These are phyloP conservation scores for Fomitopsis pulvina DNA, from an alignment of 768 basidiomycete species.

Conservation along the genomic window DNA sequence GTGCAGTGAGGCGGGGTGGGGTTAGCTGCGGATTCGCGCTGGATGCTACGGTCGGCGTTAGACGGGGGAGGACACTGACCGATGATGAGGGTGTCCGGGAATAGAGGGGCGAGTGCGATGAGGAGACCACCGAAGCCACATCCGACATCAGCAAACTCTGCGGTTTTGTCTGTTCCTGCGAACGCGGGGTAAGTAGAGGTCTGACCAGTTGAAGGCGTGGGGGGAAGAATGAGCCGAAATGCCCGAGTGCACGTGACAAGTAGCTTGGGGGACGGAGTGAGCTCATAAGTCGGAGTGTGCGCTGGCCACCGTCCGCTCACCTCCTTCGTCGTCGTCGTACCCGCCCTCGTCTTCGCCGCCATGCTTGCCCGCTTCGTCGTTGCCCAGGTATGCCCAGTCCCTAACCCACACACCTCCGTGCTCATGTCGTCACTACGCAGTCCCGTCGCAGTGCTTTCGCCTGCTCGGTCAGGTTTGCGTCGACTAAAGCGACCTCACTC, in stretches of 20 bases:
- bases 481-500: slow-evolving; percentile 71
- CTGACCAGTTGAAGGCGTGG: slow-evolving; percentile 68
- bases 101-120: slow-evolving; percentile 82
- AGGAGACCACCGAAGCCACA: slow-evolving; percentile 97
- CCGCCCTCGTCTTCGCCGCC: slow-evolving; percentile 3
- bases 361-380: slow-evolving; percentile 27
- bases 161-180: slow-evolving; percentile 47
- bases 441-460: slow-evolving; percentile 43
- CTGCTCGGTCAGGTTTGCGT: slow-evolving; percentile 54
- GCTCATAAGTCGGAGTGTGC: slow-evolving; percentile 14
- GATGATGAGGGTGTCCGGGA: slow-evolving; percentile 89
- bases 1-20: background rate
- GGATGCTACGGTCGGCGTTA: background rate
- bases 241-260: slow-evolving; percentile 2
- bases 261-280: slow-evolving; percentile 5
- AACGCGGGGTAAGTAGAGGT: slow-evolving; percentile 81
- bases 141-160: slow-evolving; percentile 95
- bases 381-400: slow-evolving; percentile 26
- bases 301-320: slow-evolving; percentile 7
- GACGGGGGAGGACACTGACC: slow-evolving; percentile 43
- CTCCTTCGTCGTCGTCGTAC: slow-evolving; percentile 4
- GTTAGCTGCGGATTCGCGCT: slow-evolving; percentile 2
- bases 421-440: slow-evolving; percentile 24
- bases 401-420: slow-evolving; percentile 20
- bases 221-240: slow-evolving; percentile 54